Evolutionary conservation across 306 rosid species (phyloP), one percentile per base, ranked within the genome.

Genomic region (Inga leiocalycina): DNA sequence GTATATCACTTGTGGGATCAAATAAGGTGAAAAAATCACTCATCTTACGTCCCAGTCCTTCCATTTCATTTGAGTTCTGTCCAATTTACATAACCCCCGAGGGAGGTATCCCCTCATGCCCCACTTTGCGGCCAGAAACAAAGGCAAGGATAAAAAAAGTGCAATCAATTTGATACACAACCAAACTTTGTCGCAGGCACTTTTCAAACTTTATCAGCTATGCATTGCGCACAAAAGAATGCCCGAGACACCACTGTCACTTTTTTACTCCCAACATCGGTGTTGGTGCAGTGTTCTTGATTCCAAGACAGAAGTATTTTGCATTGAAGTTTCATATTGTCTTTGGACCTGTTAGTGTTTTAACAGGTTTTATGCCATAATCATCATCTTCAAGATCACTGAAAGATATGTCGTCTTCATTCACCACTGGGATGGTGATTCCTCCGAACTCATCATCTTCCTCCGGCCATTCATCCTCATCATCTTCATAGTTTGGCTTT

Each of bases 331-430:
- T 11, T 71, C 75, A 59, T 74, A 74, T 35, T 84, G 82, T 74
- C 13, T 77, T 88, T 0, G 91, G 57, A 34, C 56, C 88, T 65
- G 73, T 71, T 74, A 81, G 89, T 35, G 75, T 13, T 24, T 24
- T 45, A 57, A 86, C 66, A 49, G 89, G 90, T 74, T 87, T 86
- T 44, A 85, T 49, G 20, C 57, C 77, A 89, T 67, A 84, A 70
- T 92, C 90, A 68, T 94, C 99, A 76, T 96, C 93, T 88, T 96
- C 99, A 0, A 96, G 97, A 84, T 96, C 99, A 49, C 98, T 96
- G 82, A 96, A 96, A 75, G 99, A 96, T 84, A 96, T 96, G 77
- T 96, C 99, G 41, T 96, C 99, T 87, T 86, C 98, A 82, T 94
- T 85, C 76, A 84, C 89, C 41, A 81, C 10, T 34, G 86, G 77